Evolutionary conservation across 139 green algal species (phyloP).

Genomic region (Spirogloea muscicola): DNA sequence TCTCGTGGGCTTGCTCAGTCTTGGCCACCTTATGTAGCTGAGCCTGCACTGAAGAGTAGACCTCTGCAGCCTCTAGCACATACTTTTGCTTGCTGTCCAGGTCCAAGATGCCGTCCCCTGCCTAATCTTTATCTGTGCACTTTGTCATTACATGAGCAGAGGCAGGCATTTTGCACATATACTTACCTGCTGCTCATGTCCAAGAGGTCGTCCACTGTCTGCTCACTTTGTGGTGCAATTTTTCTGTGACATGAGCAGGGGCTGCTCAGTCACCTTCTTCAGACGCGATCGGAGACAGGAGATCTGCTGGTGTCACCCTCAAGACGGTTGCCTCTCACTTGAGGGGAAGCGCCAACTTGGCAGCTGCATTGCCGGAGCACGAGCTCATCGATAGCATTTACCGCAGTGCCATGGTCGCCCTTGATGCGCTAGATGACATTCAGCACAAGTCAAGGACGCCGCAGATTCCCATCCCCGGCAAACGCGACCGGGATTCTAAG

Average conservation of each 20-base stretch:
- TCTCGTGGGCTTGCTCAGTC: neutral
- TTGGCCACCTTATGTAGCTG: neutral
- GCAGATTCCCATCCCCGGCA: too few species aligned
- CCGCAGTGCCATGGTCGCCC: neutral
- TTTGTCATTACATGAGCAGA: too few species aligned
- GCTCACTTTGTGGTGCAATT: too few species aligned
- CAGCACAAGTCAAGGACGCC: too few species aligned
- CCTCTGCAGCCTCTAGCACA: neutral
- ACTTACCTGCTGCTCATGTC: too few species aligned
- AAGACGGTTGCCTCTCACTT: neutral
- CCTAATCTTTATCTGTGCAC: too few species aligned
- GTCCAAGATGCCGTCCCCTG: neutral
- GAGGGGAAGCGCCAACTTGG: neutral
- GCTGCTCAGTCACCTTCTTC: neutral
- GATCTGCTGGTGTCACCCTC: neutral
- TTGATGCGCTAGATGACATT: constrained; percentile 14
- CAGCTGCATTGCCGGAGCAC: neutral
- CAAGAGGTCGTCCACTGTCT: neutral
- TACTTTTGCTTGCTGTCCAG: neutral
- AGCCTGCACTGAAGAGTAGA: neutral
- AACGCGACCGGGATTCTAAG: too few species aligned
- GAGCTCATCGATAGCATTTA: constrained; percentile 13
- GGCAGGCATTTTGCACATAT: too few species aligned
- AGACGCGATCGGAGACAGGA: neutral
- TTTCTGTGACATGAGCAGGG: neutral